Conservation (phyloP, 2,329 filamentous ascomycete species). For the Penicillium sumatraense region DNA sequence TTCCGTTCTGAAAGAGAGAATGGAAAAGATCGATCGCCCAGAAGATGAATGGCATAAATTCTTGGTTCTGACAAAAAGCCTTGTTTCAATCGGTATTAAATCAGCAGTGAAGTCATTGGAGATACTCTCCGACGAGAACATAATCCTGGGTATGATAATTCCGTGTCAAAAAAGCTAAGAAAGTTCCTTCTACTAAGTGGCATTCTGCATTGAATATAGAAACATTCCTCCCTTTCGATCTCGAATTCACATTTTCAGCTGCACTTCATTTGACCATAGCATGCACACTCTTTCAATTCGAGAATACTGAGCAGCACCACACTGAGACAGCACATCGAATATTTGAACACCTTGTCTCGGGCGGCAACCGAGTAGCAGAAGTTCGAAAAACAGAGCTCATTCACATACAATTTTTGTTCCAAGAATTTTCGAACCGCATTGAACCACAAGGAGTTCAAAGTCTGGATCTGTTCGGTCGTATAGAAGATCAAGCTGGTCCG, state of each 20-base stretch:
- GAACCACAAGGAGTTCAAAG: conserved; percentile 35
- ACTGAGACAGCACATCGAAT: conserved; percentile 28
- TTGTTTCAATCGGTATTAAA: conserved; percentile 46
- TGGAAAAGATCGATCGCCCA: conserved; percentile 9
- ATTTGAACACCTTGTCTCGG: conserved; percentile 40
- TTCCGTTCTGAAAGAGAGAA: conserved; percentile 18
- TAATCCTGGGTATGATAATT: conserved; percentile 37
- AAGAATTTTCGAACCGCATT: conserved; percentile 29
- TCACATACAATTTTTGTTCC: conserved; percentile 34
- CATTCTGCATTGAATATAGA: neutral
- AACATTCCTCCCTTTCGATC: conserved; percentile 14
- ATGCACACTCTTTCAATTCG: conserved; percentile 8
- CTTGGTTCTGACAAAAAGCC: conserved; percentile 33
- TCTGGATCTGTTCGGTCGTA: conserved; percentile 19
- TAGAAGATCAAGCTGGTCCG: neutral
- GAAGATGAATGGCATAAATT: conserved; percentile 31
- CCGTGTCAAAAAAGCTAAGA: too few relatives aligned
- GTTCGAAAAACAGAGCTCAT: conserved; percentile 40
- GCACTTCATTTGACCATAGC: conserved; percentile 13
- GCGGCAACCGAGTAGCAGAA: conserved; percentile 40
- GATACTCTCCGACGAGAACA: conserved; percentile 39
- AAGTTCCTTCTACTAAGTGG: neutral
- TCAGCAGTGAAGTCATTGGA: conserved; percentile 44
- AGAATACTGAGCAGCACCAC: conserved; percentile 6
- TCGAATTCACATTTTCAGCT: conserved; percentile 13